Base-by-base conservation (phyloP, 2,329 filamentous ascomycete genomes). In the Cladophialophora carrionii region DNA sequence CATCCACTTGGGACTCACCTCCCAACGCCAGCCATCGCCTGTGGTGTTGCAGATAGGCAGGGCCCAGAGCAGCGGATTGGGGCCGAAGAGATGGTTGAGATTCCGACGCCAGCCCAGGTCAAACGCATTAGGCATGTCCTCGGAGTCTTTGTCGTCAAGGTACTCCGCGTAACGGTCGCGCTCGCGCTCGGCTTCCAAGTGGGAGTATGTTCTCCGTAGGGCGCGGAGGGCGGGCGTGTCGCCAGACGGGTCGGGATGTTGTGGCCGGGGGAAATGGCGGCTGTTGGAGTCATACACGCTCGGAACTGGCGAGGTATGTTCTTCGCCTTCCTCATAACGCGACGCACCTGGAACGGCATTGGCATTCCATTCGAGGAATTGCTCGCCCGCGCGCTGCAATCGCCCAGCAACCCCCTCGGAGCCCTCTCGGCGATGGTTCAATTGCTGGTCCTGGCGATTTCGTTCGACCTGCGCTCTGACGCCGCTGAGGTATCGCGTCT, bases 1-100 rank as follows among this genome's bases (percentile, higher is more conserved):
- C 2, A 90, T 68, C 90, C 95, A 99, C 70, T 86, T 87, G 0
- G 86, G 83, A 73, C 88, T 96, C 0, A 93, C 85, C 73, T 97
- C 92, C 95, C 95, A 99, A 52, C 83, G 84, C 94, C 94, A 99
- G 24, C 95, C 95, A 76, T 99, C 91, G 37, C 94, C 94, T 0
- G 87, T 90, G 1, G 92, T 96, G 73, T 90, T 98, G 76, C 85
- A 87, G 53, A 98, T 80, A 0, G 95, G 95, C 1, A 98, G 67
- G 31, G 83, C 79, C 94, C 95, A 98, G 8, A 95, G 81, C 29
- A 85, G 77, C 1, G 87, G 88, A 0, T 81, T 85, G 0, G 86
- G 85, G 0, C 95, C 95, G 70, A 99, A 92, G 2, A 99, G 84
- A 75, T 96, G 91, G 0, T 79, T 74, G 4, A 98, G 77, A 75